Base-by-base conservation (phyloP, 768 basidiomycete species). In the Lactarius vividus region DNA sequence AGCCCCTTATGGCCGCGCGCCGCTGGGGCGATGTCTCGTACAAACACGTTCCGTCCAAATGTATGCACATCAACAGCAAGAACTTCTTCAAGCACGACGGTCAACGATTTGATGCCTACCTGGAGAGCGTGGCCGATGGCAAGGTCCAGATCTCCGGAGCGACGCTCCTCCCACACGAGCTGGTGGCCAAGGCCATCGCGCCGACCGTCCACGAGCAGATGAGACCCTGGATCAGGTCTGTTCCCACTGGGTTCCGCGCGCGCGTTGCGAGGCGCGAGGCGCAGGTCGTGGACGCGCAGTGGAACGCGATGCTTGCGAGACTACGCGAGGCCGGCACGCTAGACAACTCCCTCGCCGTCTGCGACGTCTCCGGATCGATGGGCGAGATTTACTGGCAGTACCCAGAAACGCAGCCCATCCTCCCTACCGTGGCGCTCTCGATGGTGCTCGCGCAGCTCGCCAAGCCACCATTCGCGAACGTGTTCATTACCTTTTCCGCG, bases 281-380 rank as follows among this genome's bases (percentile, higher is more conserved):
- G 20, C 77, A 81, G 33, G 83, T 88, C 29, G 71, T 84, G 7
- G 83, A 91, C 67, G 83, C 80, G 0, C 89, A 91, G 74, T 91
- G 89, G 89, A 80, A 81, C 62, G 77, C 85, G 0, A 77, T 91
- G 53, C 75, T 91, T 39, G 74, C 78, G 20, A 78, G 78, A 6
- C 75, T 89, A 5, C 79, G 79, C n/a, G 82, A 84, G 35, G 76
- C 81, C 0, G 86, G 87, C 1, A 73, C 75, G n/a, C 70, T 92
- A 44, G 83, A 86, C 1, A 88, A 85, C 67, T 79, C 82, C 11
- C 72, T 92, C 29, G 89, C 89, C 0, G 71, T 91, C 31, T 90
- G 88, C 74, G 90, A 91, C 71, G 88, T 91, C 20, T 89, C 87
- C 0, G 88, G 86, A 0, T 88, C 86, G 10, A 91, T 91, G 90